phyloP scores from a whole-genome alignment of 148 eudicot genomes.

The Gaultheria prostrata region DNA sequence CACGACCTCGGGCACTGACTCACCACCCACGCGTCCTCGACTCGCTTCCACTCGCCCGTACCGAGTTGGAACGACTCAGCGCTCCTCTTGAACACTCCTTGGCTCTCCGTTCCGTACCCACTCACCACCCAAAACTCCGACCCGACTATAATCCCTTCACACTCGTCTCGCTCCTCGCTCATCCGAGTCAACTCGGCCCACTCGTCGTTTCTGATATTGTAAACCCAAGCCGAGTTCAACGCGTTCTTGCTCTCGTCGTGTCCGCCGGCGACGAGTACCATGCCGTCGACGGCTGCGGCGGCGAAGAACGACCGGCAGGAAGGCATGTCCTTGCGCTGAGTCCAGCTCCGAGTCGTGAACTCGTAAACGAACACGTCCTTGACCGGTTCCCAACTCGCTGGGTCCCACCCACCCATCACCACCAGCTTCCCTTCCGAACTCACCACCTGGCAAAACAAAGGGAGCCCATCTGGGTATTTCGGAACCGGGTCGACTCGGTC shows the following conservation, averaged over 20 bases:
- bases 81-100: slow-evolving; percentile 56
- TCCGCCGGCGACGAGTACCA: slow-evolving; percentile 62
- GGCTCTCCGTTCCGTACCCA: slow-evolving; percentile 64
- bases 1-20: slow-evolving; percentile 56
- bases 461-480: slow-evolving; percentile 54
- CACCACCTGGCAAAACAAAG: slow-evolving; percentile 61
- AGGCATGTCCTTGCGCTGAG: slow-evolving; percentile 56
- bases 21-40: slow-evolving; percentile 48
- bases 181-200: slow-evolving; percentile 63
- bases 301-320: slow-evolving; percentile 58
- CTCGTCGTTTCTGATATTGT: slow-evolving; percentile 35
- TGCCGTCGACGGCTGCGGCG: slow-evolving; percentile 33
- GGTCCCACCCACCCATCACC: slow-evolving; percentile 76
- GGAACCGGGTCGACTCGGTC: slow-evolving; percentile 56
- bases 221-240: slow-evolving; percentile 46
- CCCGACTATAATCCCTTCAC: slow-evolving; percentile 58
- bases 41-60: slow-evolving; percentile 47
- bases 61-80: slow-evolving; percentile 40
- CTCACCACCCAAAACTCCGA: slow-evolving; percentile 82
- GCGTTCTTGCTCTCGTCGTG: slow-evolving; percentile 77
- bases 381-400: slow-evolving; percentile 50
- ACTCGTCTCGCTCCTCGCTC: slow-evolving; percentile 74
- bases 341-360: slow-evolving; percentile 51
- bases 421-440: slow-evolving; percentile 65
- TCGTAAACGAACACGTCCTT: slow-evolving; percentile 59